Evolutionary conservation across 2,329 filamentous ascomycete genomes (phyloP), one percentile per base, ranked within the genome.

Genomic region (Chrysoporthe cubensis): DNA sequence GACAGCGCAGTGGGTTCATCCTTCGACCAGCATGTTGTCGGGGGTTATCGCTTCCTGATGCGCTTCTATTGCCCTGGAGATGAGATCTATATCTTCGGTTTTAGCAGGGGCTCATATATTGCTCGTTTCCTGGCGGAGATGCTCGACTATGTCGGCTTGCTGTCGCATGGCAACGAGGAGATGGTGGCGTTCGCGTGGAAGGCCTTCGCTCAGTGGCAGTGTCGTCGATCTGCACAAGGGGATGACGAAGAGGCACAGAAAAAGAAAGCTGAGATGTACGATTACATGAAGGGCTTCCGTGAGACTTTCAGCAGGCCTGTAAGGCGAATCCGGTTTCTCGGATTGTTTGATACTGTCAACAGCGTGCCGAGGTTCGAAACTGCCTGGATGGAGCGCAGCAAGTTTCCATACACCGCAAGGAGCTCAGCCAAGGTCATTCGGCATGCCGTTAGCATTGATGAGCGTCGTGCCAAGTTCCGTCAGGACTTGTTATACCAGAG

Each of bases 111-210:
- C 21, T 85, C 90, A 1, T 93, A 93, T 73, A 90, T 91, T 56
- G 91, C 90, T 0, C 87, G 90, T 2, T 93, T 93, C 73, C 79
- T 93, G 0, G 91, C 92, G 0, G 92, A 96, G 75, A 95, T 95
- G 92, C 84, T 96, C 7, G 92, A 96, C 74, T 90, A 92, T 72
- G 89, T 96, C 65, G 93, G 93, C 1, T 82, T 96, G 0, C 82
- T 96, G 16, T 90, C 90, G 14, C 90, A 91, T 63, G 92, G 93
- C 13, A 96, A 96, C 73, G 91, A 96, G 74, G 93, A 96, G 72
- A 90, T 96, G 88, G 88, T 93, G 63, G 84, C 86, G 4, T 96
- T 96, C 75, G 92, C 91, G 0, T 96, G 92, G 92, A 94, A 91
- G 76, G 90, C 90, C 0, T 94, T 93, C 73, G 86, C 89, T 8